Base-by-base conservation (phyloP, 1,284 basidiomycete genomes). In the Cryptococcus floricola region DNA sequence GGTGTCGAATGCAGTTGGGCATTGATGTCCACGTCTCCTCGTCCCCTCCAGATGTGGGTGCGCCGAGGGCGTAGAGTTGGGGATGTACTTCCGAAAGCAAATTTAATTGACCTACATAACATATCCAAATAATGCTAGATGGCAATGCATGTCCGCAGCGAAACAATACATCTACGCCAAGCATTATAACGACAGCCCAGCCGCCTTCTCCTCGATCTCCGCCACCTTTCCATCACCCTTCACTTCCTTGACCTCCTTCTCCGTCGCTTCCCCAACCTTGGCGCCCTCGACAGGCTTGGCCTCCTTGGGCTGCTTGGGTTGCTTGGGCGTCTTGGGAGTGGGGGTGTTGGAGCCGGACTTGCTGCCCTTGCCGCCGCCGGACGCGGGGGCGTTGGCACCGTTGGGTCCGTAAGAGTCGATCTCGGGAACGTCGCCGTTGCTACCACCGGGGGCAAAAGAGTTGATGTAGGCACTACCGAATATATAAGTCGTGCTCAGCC, bases 381-480 rank as follows among this genome's bases (percentile, higher is more conserved):
- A n/a, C 3, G 41, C 52, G 16, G 57, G 57, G 6, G 60, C 58
- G 52, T 61, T 68, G 18, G 61, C 34, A 3, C 64, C 67, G 4
- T 62, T 65, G 3, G 73, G 73, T 1, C 70, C 73, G 43, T 67
- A 74, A 19, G 70, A 58, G 4, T 54, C 52, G 16, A 71, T 68
- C 2, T 67, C 50, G 2, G 69, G 68, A 6, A 74, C 59, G 50
- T 78, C 75, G 28, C 74, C 71, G 49, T 76, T 56, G 13, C 63
- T 50, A 2, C 73, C 75, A 18, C 68, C 75, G 8, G 61, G 59
- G 1, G 58, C 66, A 56, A 77, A 74, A 0, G 71, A 74, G 9
- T 62, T 71, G 51, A 77, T 76, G 59, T 77, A 78, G 5, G 73
- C 75, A 52, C 73, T 76, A 53, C n/a, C 38, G 31, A 3, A 43